A percentile compares a stretch with the other conserved stretches of the same genome.
phyloP scores from a whole-genome alignment of 495 filamentous ascomycete genomes.

The Oleoguttula mirabilis region DNA sequence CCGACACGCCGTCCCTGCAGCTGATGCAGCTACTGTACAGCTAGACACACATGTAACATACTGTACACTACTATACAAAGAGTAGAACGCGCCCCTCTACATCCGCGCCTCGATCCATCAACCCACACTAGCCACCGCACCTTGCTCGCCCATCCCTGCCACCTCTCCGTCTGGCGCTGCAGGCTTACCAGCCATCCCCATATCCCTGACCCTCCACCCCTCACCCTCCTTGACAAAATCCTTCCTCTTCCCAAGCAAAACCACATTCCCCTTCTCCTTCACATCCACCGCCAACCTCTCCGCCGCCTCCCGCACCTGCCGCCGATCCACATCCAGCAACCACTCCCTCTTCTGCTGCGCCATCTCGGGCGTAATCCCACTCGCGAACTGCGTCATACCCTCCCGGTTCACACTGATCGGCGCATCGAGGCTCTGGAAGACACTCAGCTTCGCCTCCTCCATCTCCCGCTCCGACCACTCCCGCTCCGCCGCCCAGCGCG shows the following conservation, averaged over 20 bases:
- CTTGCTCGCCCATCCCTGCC: no score
- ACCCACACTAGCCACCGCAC: no score
- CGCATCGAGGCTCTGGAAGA: constrained; percentile 94
- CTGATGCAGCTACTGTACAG: no score
- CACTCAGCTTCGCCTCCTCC: constrained; percentile 88
- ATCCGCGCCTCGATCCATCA: no score
- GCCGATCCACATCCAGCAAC: constrained; percentile 72
- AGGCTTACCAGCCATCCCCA: constrained; percentile 33
- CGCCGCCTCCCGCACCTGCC: constrained; percentile 68
- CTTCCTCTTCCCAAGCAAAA: constrained; percentile 75
- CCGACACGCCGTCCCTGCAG: no score
- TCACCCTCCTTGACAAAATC: constrained; percentile 48
- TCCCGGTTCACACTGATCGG: constrained; percentile 79
- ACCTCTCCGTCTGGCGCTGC: no score
- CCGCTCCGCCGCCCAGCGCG: constrained; percentile 70
- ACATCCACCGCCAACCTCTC: constrained; percentile 71
- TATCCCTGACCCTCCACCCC: constrained; percentile 37
- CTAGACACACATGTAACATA: no score
- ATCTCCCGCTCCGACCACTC: constrained; percentile 78
- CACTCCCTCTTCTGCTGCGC: constrained; percentile 73
- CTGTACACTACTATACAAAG: no score
- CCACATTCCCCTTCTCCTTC: constrained; percentile 40
- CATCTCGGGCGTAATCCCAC: constrained; percentile 79
- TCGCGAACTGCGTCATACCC: constrained; percentile 74
- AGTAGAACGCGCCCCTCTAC: no score